phyloP scores from a whole-genome alignment of 306 rosid genomes.

The Dryas octopetala region DNA sequence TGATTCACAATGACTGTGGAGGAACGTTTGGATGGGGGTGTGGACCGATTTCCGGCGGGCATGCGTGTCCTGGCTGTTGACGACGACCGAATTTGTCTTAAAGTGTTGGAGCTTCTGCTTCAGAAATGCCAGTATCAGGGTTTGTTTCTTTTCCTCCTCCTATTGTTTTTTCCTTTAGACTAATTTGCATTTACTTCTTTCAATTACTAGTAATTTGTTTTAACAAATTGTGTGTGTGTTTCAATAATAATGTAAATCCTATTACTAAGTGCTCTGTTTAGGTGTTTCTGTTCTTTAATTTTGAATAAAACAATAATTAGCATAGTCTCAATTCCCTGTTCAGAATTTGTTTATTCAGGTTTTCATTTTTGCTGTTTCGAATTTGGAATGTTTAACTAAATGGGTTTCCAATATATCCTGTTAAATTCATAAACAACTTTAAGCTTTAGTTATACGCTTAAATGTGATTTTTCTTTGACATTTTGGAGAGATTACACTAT shows the following conservation, averaged over 20 bases:
- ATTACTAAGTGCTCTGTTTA: too few relatives aligned
- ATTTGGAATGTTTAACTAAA: too few relatives aligned
- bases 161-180: constrained; percentile 12
- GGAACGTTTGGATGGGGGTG: constrained; percentile 35
- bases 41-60: constrained; percentile 68
- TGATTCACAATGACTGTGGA: constrained; percentile 46
- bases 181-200: background rate
- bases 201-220: background rate
- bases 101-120: constrained; percentile 61
- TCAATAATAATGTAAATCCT: background rate
- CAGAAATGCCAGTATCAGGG: constrained; percentile 80
- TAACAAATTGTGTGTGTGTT: background rate
- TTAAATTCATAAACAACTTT: background rate
- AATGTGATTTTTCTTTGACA: background rate
- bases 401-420: too few relatives aligned
- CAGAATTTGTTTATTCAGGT: background rate
- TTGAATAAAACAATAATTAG: background rate
- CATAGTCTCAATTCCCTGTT: background rate
- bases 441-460: background rate
- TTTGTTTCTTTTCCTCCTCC: constrained; percentile 30
- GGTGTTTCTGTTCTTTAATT: background rate
- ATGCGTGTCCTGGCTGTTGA: constrained; percentile 92
- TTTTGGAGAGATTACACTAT: background rate
- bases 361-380: background rate
- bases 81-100: constrained; percentile 70